Base-by-base conservation (phyloP, 2,329 filamentous ascomycete genomes). In the Conoideocrella luteorostrata region DNA sequence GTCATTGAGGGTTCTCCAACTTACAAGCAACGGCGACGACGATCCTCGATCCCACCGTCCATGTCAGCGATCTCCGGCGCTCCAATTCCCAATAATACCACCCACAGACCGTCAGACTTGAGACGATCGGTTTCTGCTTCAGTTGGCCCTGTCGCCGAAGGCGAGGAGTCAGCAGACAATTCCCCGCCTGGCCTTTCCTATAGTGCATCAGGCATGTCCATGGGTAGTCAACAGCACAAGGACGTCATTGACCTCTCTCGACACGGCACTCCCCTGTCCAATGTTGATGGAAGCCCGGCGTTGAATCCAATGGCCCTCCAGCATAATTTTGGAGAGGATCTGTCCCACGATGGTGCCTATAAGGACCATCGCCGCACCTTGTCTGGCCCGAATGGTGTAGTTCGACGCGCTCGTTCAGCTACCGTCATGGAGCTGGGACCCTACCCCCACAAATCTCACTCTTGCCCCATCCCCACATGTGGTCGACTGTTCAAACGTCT, bases 1-100 rank as follows among this genome's bases (percentile, higher is more conserved):
- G 90, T 95, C 39, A 93, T 97, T 60, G 93, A 98, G 70, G 93
- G 93, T 39, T 98, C 93, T 22, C 93, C 93, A 11, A 97, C 93
- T 29, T 98, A 98, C 72, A 98, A 98, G 78, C 93, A 97, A 73
- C 82, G 93, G 56, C 80, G 93, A 64, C 82, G 93, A 54, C 86
- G 93, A 50, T 96, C 93, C 28, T 97, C 91, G 33, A 88, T 97
- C 50, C 89, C 91, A 20, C 84, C 87, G 11, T 80, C 84, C 53
- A 80, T 89, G 62, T 75, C 77, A 46, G 78, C 77, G 35, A 82
- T 85, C 48, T 79, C 83, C 50, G 80, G 80, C 39, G 78, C 84
- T n/a, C 75, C 79, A 37, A 75, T 77, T 33, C 78, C 80, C 42
- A 77, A 83, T 26, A 75, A 74, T 43, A 65, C 69, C 45, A 75